phyloP scores from a whole-genome alignment of 371 early-diverging fungal species.

The Mucor velutinosus region DNA sequence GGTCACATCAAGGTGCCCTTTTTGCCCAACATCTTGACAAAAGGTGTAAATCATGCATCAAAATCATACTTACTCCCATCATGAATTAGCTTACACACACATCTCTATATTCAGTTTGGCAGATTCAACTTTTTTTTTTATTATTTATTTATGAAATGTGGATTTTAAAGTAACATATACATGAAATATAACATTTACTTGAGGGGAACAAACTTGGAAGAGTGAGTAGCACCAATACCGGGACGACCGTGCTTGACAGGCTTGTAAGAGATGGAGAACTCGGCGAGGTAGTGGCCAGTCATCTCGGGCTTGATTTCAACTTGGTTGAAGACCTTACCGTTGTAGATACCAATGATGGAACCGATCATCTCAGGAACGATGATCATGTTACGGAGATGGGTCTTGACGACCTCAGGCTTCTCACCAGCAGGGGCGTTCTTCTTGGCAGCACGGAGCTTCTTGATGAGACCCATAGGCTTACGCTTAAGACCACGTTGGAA shows the following conservation, averaged over 20 bases:
- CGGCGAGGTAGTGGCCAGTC: slow-evolving; percentile 98
- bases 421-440: slow-evolving; percentile 71
- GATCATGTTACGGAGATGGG: slow-evolving; percentile 99
- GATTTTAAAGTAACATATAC: neutral
- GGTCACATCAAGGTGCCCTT: neutral
- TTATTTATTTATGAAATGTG: neutral
- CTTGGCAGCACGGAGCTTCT: slow-evolving; percentile 96
- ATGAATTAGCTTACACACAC: neutral
- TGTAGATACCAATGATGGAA: slow-evolving; percentile 97
- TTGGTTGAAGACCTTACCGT: slow-evolving; percentile 99
- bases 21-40: neutral
- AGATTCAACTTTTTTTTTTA: neutral
- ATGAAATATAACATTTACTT: slow-evolving; percentile 36
- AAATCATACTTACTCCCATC: neutral
- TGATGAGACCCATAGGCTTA: slow-evolving; percentile 95
- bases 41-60: neutral
- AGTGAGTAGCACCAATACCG: slow-evolving; percentile 98
- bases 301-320: slow-evolving; percentile 99
- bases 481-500: slow-evolving; percentile 97
- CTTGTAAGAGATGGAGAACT: slow-evolving; percentile 96
- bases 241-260: slow-evolving; percentile 99
- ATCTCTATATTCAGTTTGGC: neutral
- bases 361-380: slow-evolving; percentile 99
- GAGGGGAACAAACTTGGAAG: slow-evolving; percentile 57
- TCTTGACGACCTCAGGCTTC: slow-evolving; percentile 91